These are phyloP conservation scores for Solanum bulbocastanum DNA, from an alignment of 257 asterid genomes.

Conservation along the genomic window DNA sequence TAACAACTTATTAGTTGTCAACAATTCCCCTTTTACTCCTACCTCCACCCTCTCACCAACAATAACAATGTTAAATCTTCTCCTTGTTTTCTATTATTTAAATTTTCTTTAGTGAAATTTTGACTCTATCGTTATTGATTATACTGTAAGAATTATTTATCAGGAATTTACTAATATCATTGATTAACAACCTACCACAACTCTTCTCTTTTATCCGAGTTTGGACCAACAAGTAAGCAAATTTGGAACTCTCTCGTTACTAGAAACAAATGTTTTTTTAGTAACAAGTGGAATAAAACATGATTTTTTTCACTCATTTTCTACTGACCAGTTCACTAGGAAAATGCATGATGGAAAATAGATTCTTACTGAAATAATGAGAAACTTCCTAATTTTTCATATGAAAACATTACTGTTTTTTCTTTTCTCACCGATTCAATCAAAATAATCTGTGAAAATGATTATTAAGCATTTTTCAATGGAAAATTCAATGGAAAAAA, in stretches of 20 bases:
- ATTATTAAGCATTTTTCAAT: rapidly evolving
- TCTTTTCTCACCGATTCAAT: background rate
- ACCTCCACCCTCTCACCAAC: background rate
- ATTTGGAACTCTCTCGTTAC: background rate
- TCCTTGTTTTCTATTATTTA: background rate
- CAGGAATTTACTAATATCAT: background rate
- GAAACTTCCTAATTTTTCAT: background rate
- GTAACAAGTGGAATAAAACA: background rate
- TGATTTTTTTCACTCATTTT: too few species aligned
- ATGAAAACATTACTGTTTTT: background rate
- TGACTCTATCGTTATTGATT: background rate
- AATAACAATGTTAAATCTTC: background rate
- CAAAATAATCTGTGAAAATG: too few species aligned
- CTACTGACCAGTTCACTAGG: background rate
- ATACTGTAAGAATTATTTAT: background rate
- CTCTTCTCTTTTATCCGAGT: background rate
- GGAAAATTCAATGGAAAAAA: too few species aligned
- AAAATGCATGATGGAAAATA: too few species aligned
- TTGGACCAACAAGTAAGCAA: background rate
- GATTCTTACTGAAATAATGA: too few species aligned
- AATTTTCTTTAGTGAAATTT: background rate
- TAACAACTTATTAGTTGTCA: background rate
- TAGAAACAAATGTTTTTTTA: background rate
- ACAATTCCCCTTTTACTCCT: background rate
- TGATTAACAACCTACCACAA: background rate